Evolutionary conservation across 2,329 filamentous ascomycete genomes (phyloP).

Genomic region (Nemania abortiva): DNA sequence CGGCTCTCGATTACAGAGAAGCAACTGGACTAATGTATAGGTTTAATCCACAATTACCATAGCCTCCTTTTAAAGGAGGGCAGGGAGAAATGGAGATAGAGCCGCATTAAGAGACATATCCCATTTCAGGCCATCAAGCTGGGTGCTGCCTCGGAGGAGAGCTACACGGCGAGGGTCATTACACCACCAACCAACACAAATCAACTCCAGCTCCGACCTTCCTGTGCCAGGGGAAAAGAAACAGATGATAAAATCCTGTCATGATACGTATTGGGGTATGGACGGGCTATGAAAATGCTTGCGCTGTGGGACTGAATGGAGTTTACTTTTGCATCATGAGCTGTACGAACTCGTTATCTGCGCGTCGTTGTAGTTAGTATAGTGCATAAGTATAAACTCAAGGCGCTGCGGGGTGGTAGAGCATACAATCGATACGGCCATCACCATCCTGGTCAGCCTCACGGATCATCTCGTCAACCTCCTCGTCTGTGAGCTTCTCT

Average conservation of each 20-base stretch:
- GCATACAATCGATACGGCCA: conserved; percentile 87
- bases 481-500: conserved; percentile 90
- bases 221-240: conserved; percentile 34
- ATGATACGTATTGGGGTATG: conserved; percentile 48
- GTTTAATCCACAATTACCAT: conserved; percentile 26
- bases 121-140: conserved; percentile 9
- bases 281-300: conserved; percentile 40
- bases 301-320: conserved; percentile 39
- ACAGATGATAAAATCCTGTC: conserved; percentile 44
- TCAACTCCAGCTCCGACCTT: conserved; percentile 32
- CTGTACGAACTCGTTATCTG: conserved; percentile 93
- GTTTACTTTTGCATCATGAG: conserved; percentile 95
- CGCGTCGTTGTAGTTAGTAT: conserved; percentile 54
- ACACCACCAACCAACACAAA: conserved; percentile 24
- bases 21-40: not conserved
- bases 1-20: conserved; percentile 5
- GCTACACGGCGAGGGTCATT: conserved; percentile 24
- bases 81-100: conserved; percentile 14
- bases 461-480: conserved; percentile 93
- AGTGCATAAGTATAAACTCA: not conserved
- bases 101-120: conserved; percentile 6
- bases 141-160: conserved; percentile 12
- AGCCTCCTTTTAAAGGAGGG: conserved; percentile 25
- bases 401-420: not conserved
- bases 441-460: conserved; percentile 92